Percentiles rank a stretch among this genome's conserved stretches.
Evolutionary conservation across 805 yeast genomes (phyloP).

Genomic region (Clavispora santaluciae): DNA sequence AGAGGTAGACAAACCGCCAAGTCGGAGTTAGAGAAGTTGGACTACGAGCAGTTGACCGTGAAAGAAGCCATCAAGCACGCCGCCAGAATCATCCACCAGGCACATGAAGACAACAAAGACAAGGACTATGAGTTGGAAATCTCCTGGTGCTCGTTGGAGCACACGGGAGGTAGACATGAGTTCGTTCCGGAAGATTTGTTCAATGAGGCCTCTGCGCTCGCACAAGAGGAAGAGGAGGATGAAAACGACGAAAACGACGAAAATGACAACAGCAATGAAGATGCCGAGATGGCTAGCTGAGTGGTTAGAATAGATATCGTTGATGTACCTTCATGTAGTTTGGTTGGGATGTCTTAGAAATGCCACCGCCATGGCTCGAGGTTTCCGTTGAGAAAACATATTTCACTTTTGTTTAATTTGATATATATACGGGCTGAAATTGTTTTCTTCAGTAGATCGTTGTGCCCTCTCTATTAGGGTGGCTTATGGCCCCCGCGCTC

Average conservation of each 20-base stretch:
- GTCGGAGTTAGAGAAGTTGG: constrained; percentile 89
- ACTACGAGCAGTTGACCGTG: constrained; percentile 61
- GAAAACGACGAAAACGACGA: constrained; percentile 52
- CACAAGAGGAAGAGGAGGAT: constrained; percentile 79
- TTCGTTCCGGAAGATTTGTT: constrained; percentile 75
- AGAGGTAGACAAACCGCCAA: constrained; percentile 98
- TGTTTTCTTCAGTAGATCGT: no score
- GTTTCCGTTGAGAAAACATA: no score
- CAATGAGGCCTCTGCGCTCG: constrained; percentile 77
- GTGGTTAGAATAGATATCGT: neutral
- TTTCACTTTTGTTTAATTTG: neutral
- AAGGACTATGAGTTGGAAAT: constrained; percentile 94
- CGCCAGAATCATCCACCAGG: constrained; percentile 85
- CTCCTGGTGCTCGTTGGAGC: constrained; percentile 76
- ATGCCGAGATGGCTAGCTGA: constrained; percentile 19
- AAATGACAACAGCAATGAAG: constrained; percentile 50
- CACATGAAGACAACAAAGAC: constrained; percentile 97
- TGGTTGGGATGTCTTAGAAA: no score
- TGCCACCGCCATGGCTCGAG: no score
- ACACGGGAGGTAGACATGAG: constrained; percentile 76
- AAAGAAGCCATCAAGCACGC: constrained; percentile 89
- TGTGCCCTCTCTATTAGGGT: neutral
- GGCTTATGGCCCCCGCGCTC: no score
- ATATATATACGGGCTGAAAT: no score
- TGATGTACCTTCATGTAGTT: neutral